A percentile compares a stretch with the other conserved stretches of the same genome.
phyloP scores from a whole-genome alignment of 2,329 filamentous ascomycete species.

The Aspergillus sp. region DNA sequence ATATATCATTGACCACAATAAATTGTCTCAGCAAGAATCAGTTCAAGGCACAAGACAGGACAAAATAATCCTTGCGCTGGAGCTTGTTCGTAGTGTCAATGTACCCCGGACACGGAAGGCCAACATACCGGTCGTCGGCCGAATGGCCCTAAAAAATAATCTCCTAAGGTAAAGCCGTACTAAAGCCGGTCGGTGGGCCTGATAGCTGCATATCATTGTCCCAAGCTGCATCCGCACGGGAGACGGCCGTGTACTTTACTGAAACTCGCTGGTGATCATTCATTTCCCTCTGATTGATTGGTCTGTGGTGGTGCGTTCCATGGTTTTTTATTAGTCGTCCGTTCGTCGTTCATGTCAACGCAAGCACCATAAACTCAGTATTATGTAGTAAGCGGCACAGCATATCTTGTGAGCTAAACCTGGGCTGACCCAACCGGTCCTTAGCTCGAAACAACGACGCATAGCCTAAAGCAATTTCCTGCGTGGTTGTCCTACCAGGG shows the following conservation, averaged over 20 bases:
- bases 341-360: neutral
- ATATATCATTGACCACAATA: neutral
- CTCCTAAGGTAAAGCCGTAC: slow-evolving; percentile 1
- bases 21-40: neutral
- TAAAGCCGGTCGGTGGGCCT: slow-evolving; percentile 16
- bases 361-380: neutral
- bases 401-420: neutral
- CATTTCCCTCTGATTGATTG: neutral
- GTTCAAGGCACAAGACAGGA: neutral
- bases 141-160: neutral
- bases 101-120: neutral
- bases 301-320: neutral
- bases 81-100: neutral
- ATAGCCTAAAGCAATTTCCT: slow-evolving; percentile 10
- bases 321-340: neutral
- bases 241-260: slow-evolving; percentile 11
- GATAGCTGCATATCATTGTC: slow-evolving; percentile 16
- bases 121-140: neutral
- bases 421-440: neutral
- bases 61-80: neutral
- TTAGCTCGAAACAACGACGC: slow-evolving; percentile 3
- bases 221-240: slow-evolving; percentile 5
- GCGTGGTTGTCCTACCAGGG: neutral
- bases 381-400: neutral
- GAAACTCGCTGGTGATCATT: slow-evolving; percentile 8